Conservation (phyloP, 164 flowering plant species). For the Nymphaea colorata region DNA sequence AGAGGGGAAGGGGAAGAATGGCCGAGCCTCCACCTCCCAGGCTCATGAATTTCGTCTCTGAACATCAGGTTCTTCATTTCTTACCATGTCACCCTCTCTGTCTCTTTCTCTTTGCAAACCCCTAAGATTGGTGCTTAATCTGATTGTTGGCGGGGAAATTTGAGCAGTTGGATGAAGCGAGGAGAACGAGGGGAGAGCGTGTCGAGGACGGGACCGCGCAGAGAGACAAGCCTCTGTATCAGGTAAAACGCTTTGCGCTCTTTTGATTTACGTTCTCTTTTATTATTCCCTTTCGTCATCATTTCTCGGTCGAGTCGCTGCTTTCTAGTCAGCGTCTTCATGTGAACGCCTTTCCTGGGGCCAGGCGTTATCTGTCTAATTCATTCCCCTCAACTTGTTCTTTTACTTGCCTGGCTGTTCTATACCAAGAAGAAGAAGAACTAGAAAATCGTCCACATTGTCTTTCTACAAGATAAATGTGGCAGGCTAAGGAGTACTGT, state of each 20-base stretch:
- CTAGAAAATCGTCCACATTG: too few species aligned
- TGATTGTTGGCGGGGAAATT: neutral
- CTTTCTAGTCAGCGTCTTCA: too few species aligned
- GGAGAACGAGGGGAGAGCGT: conserved; percentile 66
- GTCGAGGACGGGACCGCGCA: conserved; percentile 93
- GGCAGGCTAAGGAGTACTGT: too few species aligned
- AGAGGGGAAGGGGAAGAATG: conserved; percentile 35
- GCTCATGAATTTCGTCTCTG: conserved; percentile 80
- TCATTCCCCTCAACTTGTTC: too few species aligned
- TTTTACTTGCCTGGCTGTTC: too few species aligned
- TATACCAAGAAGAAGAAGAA: too few species aligned
- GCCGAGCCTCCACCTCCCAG: conserved; percentile 23
- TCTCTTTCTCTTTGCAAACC: neutral
- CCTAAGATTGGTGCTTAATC: neutral
- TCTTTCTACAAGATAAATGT: too few species aligned
- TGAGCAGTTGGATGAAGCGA: conserved; percentile 61
- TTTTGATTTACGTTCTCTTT: neutral
- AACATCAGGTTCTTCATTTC: conserved; percentile 51
- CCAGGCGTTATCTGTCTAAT: too few species aligned
- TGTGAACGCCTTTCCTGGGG: too few species aligned
- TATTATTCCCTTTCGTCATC: neutral
- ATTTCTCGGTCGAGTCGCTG: too few species aligned
- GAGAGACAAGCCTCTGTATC: conserved; percentile 73
- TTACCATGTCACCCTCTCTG: conserved; percentile 2
- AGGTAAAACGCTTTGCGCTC: conserved; percentile 25